A percentile compares a stretch with the other conserved stretches of the same genome.
phyloP scores from a whole-genome alignment of 352 stramenopile species.

The Thraustotheca clavata region DNA sequence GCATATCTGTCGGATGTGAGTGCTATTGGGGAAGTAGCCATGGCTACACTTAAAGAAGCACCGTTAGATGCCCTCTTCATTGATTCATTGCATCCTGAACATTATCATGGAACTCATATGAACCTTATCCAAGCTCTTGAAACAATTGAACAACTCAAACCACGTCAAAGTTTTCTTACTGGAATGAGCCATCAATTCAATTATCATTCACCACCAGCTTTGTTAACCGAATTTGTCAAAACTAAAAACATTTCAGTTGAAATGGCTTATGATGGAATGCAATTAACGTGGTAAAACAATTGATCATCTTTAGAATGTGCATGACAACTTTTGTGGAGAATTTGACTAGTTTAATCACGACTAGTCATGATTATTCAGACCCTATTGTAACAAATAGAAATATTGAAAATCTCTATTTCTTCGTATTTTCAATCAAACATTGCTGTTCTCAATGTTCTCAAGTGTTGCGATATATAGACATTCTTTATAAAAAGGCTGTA shows the following conservation, averaged over 20 bases:
- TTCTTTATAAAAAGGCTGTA: too few relatives aligned
- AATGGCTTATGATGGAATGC: conserved; percentile 77
- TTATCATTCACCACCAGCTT: conserved; percentile 42
- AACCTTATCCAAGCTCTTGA: conserved; percentile 60
- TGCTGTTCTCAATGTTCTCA: too few relatives aligned
- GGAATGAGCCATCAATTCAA: conserved; percentile 85
- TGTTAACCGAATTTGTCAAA: conserved; percentile 36
- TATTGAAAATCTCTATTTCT: too few relatives aligned
- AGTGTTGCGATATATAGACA: too few relatives aligned
- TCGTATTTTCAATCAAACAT: too few relatives aligned
- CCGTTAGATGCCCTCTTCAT: conserved; percentile 76
- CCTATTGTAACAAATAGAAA: too few relatives aligned
- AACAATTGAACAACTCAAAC: conserved; percentile 51
- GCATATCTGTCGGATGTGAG: conserved; percentile 88
- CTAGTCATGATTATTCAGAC: too few relatives aligned
- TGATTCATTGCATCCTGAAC: conserved; percentile 67
- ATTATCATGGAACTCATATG: conserved; percentile 80
- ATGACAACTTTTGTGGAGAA: too few relatives aligned
- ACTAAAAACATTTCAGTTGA: conserved; percentile 57
- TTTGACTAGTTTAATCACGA: too few relatives aligned
- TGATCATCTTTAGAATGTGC: neutral
- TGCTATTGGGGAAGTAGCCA: conserved; percentile 51
- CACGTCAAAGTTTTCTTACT: conserved; percentile 65
- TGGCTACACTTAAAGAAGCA: conserved; percentile 37
- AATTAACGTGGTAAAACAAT: conserved; percentile 22